Base-by-base conservation (phyloP, 1,139 yeast genomes). In the Pichia sp. region DNA sequence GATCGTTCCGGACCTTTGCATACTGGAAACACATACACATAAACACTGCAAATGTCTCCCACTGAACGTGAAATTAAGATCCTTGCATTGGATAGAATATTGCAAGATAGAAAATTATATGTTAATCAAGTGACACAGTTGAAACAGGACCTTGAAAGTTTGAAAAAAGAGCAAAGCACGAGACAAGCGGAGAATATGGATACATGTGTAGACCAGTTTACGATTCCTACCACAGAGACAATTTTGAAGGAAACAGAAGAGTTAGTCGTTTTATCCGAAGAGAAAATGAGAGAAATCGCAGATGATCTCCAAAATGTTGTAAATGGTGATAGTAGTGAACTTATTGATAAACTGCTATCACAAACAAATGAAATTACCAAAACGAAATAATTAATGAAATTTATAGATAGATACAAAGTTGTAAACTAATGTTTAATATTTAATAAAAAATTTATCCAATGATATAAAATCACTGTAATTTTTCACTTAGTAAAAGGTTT, bases 11-110 rank as follows among this genome's bases (percentile, higher is more conserved):
- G 8, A n/a, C n/a, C n/a, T 30, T 12, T 4, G 16, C 3, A 30
- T 30, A n/a, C 34, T 30, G 34, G 18, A 6, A 30, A 15, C 16
- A n/a, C 20, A 30, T 7, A 30, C 12, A 30, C 16, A 24, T 16
- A 3, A 13, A 22, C 9, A 23, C 23, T 24, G 34, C 11, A 15
- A 7, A 88, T 86, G 90, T 77, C 90, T 2, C 96, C 96, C 42
- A 71, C 89, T 1, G 81, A 76, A 54, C 66, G 86, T 47, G 86
- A 85, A 58, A 87, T 89, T 66, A 88, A 88, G 60, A 73, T 78
- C 44, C 79, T 77, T 54, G 94, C 96, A 4, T 71, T 89, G 46
- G 76, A 77, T 54, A 74, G 96, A 53, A 72, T 90, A 37, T 60
- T 84, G 47, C 87, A 87, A 58, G 97, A 89, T 62, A 81, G 83